Percentiles rank a stretch among this genome's conserved stretches.
Evolutionary conservation across 257 asterid species (phyloP).

Genomic region (Solanum verrucosum): DNA sequence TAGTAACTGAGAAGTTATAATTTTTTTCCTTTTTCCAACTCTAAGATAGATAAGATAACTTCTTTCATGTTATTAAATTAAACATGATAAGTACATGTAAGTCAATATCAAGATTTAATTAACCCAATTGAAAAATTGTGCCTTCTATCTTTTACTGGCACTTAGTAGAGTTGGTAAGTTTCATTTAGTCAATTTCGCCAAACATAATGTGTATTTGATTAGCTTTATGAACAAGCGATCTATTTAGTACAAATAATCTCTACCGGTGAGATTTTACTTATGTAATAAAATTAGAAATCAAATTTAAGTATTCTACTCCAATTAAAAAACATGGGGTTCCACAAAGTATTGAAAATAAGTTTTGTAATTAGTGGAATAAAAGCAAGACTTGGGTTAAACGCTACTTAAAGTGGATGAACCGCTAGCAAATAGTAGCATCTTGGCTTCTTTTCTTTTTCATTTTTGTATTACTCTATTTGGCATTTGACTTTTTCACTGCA

Average conservation of each 20-base stretch:
- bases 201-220: neutral
- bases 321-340: neutral
- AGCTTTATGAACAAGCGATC: neutral
- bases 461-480: neutral
- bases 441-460: neutral
- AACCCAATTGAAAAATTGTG: neutral
- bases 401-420: constrained; percentile 13
- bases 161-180: neutral
- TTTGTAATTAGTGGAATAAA: constrained; percentile 13
- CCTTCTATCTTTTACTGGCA: neutral
- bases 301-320: neutral
- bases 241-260: neutral
- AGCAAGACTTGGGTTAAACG: constrained; percentile 23
- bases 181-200: neutral
- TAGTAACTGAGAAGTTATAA: neutral
- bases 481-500: neutral
- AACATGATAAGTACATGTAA: neutral
- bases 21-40: neutral
- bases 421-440: constrained; percentile 1
- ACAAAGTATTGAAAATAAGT: neutral
- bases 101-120: neutral
- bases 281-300: neutral
- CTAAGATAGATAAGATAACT: neutral
- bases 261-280: too few relatives aligned
- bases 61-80: neutral